phyloP scores from a whole-genome alignment of 129 eudicot genomes.

The Chrysanthemum makinoi region DNA sequence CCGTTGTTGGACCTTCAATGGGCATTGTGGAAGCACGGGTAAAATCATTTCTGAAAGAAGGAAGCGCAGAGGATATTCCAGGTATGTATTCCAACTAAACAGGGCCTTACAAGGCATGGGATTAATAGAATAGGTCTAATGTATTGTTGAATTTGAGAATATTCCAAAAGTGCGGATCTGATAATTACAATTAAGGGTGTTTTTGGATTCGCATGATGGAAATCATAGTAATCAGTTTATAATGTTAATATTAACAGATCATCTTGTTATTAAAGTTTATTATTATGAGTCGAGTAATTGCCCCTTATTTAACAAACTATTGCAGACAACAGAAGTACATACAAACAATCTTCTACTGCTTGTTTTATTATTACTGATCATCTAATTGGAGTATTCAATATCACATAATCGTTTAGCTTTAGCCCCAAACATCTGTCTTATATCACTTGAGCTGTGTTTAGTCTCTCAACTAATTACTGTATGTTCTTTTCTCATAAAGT shows the following conservation, averaged over 20 bases:
- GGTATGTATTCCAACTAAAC: slow-evolving; percentile 36
- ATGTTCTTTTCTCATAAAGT: not conserved
- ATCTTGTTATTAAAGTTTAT: no score
- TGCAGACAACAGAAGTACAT: no score
- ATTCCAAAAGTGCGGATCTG: not conserved
- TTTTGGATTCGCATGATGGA: not conserved
- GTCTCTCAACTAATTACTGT: no score
- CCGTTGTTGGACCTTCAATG: slow-evolving; percentile 79
- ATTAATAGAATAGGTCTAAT: not conserved
- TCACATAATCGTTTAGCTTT: no score
- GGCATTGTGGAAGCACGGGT: slow-evolving; percentile 69
- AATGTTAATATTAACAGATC: not conserved
- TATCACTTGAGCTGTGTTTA: no score
- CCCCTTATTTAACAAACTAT: no score
- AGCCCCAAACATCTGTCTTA: no score
- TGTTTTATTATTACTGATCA: no score
- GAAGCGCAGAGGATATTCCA: slow-evolving; percentile 40
- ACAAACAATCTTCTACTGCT: no score
- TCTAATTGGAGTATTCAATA: no score
- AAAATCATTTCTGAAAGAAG: slow-evolving; percentile 57
- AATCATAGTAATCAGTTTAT: not conserved
- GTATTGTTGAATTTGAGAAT: not conserved
- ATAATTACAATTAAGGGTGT: not conserved
- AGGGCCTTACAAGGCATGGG: not conserved
- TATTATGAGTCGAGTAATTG: no score